A percentile compares a stretch with the other conserved stretches of the same genome.
These are phyloP conservation scores for Emmonsia crescens DNA, from an alignment of 2,329 filamentous ascomycete species.

Conservation along the genomic window DNA sequence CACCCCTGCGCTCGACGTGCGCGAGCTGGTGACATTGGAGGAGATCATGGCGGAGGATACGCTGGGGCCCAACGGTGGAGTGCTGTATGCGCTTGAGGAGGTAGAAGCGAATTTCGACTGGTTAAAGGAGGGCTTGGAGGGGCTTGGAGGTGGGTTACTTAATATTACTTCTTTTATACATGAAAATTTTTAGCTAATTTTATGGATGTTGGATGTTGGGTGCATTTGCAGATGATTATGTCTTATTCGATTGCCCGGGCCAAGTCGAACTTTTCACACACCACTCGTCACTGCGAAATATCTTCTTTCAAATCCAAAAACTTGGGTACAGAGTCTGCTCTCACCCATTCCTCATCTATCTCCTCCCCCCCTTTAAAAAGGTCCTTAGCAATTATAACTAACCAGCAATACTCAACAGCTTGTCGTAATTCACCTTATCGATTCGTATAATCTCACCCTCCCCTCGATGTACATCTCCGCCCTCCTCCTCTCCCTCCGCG, in stretches of 20 bases:
- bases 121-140: conserved; percentile 69
- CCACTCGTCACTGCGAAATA: conserved; percentile 80
- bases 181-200: neutral
- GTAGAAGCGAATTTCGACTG: conserved; percentile 89
- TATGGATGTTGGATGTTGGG: neutral
- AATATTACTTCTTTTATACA: neutral
- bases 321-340: conserved; percentile 73
- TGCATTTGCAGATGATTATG: conserved; percentile 58
- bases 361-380: neutral
- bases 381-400: conserved; percentile 7
- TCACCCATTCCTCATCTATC: conserved; percentile 8
- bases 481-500: conserved; percentile 79
- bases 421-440: conserved; percentile 84
- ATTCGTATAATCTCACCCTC: conserved; percentile 85
- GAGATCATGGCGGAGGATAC: conserved; percentile 89
- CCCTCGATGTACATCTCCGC: conserved; percentile 94
- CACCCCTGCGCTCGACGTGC: conserved; percentile 79
- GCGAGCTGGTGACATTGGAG: conserved; percentile 77
- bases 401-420: conserved; percentile 46
- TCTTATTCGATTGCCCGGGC: conserved; percentile 91
- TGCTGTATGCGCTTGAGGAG: conserved; percentile 90
- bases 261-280: conserved; percentile 97
- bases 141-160: conserved; percentile 47
- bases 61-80: conserved; percentile 82
- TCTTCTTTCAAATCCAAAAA: conserved; percentile 85